Percentiles rank a stretch among this genome's conserved stretches.
Conservation (phyloP, 2,329 filamentous ascomycete genomes). For the Epichloe coenophiala region DNA sequence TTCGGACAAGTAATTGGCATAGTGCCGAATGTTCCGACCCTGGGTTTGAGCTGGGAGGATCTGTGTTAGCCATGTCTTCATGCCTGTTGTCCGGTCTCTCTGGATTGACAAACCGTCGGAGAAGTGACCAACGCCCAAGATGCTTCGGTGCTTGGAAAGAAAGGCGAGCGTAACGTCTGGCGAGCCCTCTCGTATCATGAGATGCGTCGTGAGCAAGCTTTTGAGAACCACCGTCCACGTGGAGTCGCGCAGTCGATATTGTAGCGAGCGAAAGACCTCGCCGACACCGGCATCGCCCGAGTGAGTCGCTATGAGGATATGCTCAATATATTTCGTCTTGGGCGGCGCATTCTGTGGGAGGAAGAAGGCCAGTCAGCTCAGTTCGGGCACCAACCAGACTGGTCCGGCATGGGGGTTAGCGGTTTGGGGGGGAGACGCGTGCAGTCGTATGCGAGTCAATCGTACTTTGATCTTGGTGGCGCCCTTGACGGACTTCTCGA, state of each 20-base stretch:
- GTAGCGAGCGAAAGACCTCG: constrained; percentile 87
- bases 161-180: constrained; percentile 78
- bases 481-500: constrained; percentile 98
- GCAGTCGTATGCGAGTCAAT: not conserved
- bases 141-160: constrained; percentile 67
- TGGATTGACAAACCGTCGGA: constrained; percentile 59
- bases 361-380: not conserved
- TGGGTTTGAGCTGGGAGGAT: constrained; percentile 65
- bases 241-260: constrained; percentile 79
- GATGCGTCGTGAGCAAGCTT: constrained; percentile 82
- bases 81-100: not conserved
- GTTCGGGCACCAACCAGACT: not conserved
- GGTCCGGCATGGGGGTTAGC: not conserved
- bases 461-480: constrained; percentile 90
- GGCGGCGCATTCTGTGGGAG: constrained; percentile 69
- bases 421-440: not conserved
- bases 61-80: not conserved
- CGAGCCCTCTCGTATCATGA: constrained; percentile 95
- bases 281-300: constrained; percentile 88
- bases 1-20: constrained; percentile 74
- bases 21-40: constrained; percentile 85
- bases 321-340: constrained; percentile 98
- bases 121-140: constrained; percentile 79
- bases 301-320: constrained; percentile 90
- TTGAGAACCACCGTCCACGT: constrained; percentile 99